These are phyloP conservation scores for Aschersonia sp. DNA, from an alignment of 2,329 filamentous ascomycete genomes.

Conservation along the genomic window DNA sequence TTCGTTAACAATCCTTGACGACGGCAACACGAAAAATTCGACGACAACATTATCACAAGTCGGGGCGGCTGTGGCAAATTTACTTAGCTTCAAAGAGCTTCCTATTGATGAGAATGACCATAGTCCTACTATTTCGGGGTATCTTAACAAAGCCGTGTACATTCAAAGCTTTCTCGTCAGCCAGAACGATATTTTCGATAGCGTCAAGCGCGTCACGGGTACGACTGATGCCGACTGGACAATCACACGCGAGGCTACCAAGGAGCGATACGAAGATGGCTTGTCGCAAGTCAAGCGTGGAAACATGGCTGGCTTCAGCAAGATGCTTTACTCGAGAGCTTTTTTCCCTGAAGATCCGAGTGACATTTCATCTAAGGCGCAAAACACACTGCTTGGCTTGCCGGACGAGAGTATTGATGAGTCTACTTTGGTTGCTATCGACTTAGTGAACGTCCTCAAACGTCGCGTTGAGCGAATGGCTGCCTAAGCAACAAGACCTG, in stretches of 20 bases:
- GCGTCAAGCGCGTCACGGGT: conserved; percentile 41
- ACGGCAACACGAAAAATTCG: conserved; percentile 29
- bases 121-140: conserved; percentile 19
- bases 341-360: conserved; percentile 29
- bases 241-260: conserved; percentile 24
- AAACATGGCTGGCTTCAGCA: conserved; percentile 24
- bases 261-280: conserved; percentile 17
- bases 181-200: conserved; percentile 51
- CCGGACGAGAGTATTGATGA: conserved; percentile 44
- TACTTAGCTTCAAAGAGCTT: conserved; percentile 33
- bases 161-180: conserved; percentile 41
- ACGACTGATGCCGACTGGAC: conserved; percentile 46
- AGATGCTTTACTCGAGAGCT: conserved; percentile 37
- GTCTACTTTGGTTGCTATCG: conserved; percentile 19
- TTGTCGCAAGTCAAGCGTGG: conserved; percentile 26
- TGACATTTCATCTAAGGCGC: conserved; percentile 25
- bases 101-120: conserved; percentile 22
- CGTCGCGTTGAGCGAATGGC: too few species aligned
- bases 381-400: conserved; percentile 41
- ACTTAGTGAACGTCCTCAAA: too few species aligned
- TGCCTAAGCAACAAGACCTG: too few species aligned
- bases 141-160: conserved; percentile 31
- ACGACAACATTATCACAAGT: conserved; percentile 37
- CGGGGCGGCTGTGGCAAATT: conserved; percentile 32
- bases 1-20: conserved; percentile 31